phyloP scores from a whole-genome alignment of 345 rosid species.

The Salix exigua region DNA sequence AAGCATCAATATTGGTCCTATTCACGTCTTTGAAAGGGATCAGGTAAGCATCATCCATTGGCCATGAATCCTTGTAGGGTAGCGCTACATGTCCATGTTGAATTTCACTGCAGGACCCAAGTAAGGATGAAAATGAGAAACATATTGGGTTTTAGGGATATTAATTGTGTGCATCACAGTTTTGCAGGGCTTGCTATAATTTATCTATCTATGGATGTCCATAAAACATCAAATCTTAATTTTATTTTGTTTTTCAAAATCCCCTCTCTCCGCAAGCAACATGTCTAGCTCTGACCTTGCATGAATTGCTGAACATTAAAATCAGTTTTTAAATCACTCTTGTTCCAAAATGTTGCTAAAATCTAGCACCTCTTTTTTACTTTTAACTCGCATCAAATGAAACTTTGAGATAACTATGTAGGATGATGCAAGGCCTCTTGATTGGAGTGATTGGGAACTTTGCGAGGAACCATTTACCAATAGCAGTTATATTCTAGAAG shows the following conservation, averaged over 20 bases:
- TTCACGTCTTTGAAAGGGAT: conserved; percentile 75
- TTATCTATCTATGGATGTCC: background rate
- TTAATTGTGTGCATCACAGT: background rate
- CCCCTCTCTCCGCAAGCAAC: background rate
- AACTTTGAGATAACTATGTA: conserved; percentile 24
- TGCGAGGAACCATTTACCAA: conserved; percentile 30
- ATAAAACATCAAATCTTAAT: background rate
- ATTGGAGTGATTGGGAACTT: conserved; percentile 78
- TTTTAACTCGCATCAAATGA: conserved; percentile 1
- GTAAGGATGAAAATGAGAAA: background rate
- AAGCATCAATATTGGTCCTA: conserved; percentile 52
- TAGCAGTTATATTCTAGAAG: conserved; percentile 17
- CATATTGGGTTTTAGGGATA: background rate
- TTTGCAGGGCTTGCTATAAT: background rate
- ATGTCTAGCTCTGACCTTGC: background rate
- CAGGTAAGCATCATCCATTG: conserved; percentile 37
- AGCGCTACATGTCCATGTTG: background rate
- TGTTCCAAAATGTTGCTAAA: background rate
- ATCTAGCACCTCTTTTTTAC: background rate
- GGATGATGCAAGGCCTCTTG: conserved; percentile 46
- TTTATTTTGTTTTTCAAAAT: background rate
- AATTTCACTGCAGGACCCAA: background rate
- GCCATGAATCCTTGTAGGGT: background rate
- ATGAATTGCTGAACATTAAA: background rate
- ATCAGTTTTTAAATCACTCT: background rate